Percentiles rank a stretch among this genome's conserved stretches.
Evolutionary conservation across 495 filamentous ascomycete species (phyloP).

Genomic region (Aspergillus incahuasiensis): DNA sequence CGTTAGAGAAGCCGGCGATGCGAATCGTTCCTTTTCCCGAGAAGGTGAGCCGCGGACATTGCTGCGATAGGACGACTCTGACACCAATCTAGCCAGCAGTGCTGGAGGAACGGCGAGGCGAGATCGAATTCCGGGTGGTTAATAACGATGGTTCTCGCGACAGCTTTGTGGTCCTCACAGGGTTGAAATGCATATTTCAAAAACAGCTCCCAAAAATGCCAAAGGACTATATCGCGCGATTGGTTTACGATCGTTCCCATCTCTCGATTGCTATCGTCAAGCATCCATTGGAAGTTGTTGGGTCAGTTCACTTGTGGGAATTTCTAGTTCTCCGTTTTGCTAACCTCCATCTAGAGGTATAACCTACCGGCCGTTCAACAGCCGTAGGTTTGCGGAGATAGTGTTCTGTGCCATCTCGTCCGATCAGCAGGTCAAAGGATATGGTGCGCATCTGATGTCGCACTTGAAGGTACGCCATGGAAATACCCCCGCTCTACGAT

Average conservation of each 20-base stretch:
- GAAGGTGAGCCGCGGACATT: slow-evolving; percentile 50
- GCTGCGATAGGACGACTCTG: neutral
- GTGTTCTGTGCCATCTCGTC: slow-evolving; percentile 98
- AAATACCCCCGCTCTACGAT: neutral
- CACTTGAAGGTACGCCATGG: slow-evolving; percentile 65
- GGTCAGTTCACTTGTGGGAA: slow-evolving; percentile 36
- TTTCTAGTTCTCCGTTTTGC: slow-evolving; percentile 9
- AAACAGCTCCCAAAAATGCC: slow-evolving; percentile 99
- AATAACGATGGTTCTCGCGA: slow-evolving; percentile 91
- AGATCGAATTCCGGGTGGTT: slow-evolving; percentile 96
- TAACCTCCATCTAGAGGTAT: slow-evolving; percentile 61
- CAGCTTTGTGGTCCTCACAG: slow-evolving; percentile 90
- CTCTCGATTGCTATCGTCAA: slow-evolving; percentile 96
- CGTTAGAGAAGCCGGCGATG: slow-evolving; percentile 33
- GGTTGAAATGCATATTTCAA: slow-evolving; percentile 96
- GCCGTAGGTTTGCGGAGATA: slow-evolving; percentile 92
- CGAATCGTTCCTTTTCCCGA: slow-evolving; percentile 76
- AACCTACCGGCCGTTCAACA: slow-evolving; percentile 93
- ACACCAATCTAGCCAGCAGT: slow-evolving; percentile 66
- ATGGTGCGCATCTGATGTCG: slow-evolving; percentile 96
- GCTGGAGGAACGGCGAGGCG: slow-evolving; percentile 87
- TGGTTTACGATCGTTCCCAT: slow-evolving; percentile 96
- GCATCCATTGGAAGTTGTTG: slow-evolving; percentile 90
- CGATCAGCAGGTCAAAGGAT: slow-evolving; percentile 97
- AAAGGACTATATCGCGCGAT: slow-evolving; percentile 94